Evolutionary conservation across 2,329 filamentous ascomycete species (phyloP).

Genomic region (Knoxdaviesia proteae): DNA sequence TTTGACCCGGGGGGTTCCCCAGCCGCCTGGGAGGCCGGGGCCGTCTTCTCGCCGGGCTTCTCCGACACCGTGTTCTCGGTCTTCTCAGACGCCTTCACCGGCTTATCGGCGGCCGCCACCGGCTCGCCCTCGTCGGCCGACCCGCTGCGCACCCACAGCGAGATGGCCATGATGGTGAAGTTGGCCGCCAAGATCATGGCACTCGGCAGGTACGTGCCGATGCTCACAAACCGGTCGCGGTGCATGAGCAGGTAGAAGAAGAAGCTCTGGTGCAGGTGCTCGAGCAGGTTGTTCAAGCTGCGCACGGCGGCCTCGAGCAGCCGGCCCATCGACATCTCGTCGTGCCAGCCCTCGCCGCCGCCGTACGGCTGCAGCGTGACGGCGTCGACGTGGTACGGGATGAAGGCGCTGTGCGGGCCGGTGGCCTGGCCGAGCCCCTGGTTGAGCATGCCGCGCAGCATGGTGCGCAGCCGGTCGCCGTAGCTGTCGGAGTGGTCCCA

Average conservation of each 20-base stretch:
- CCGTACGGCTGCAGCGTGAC: conserved; percentile 82
- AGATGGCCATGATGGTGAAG: conserved; percentile 88
- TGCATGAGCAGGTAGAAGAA: conserved; percentile 97
- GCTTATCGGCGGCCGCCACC: background rate
- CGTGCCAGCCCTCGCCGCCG: conserved; percentile 70
- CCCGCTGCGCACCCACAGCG: conserved; percentile 82
- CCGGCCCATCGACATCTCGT: conserved; percentile 87
- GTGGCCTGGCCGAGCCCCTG: conserved; percentile 78
- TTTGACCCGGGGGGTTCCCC: background rate
- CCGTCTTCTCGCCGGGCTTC: conserved; percentile 12
- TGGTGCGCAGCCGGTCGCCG: conserved; percentile 61
- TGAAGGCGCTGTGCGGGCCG: conserved; percentile 85
- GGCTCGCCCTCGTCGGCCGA: conserved; percentile 10
- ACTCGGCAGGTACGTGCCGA: conserved; percentile 88
- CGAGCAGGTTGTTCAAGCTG: conserved; percentile 86
- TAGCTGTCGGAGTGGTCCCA: conserved; percentile 67
- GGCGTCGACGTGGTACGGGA: conserved; percentile 93
- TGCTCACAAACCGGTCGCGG: conserved; percentile 83
- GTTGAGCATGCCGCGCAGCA: conserved; percentile 79
- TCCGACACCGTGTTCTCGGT: conserved; percentile 4
- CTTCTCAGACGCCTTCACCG: conserved; percentile 8
- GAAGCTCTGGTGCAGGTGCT: conserved; percentile 96
- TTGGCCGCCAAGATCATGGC: conserved; percentile 94
- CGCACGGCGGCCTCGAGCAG: conserved; percentile 79
- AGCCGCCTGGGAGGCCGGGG: background rate